These are phyloP conservation scores for Fusarium pininemorale DNA, from an alignment of 2,329 filamentous ascomycete species.

Conservation along the genomic window DNA sequence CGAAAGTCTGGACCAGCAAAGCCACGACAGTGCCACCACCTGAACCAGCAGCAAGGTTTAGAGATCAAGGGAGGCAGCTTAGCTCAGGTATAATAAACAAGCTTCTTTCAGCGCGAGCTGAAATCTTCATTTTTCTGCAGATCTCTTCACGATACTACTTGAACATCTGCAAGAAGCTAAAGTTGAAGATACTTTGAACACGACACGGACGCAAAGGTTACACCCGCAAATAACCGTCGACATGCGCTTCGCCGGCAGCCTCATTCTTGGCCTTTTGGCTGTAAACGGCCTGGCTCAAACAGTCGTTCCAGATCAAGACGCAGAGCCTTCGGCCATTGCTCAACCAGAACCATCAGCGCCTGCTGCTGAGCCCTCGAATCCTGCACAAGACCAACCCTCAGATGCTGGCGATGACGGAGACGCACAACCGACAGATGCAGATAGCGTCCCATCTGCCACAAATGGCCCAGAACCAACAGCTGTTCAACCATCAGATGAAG, in stretches of 20 bases:
- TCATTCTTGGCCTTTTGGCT: slow-evolving; percentile 27
- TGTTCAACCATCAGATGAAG: not conserved
- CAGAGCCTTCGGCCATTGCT: slow-evolving; percentile 13
- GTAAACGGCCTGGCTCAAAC: slow-evolving; percentile 28
- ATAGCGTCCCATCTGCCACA: slow-evolving; percentile 1
- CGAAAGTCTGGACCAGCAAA: slow-evolving; percentile 21
- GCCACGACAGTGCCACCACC: slow-evolving; percentile 28
- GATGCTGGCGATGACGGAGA: not conserved
- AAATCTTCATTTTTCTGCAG: not conserved
- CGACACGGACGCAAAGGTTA: not conserved
- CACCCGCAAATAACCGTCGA: not conserved
- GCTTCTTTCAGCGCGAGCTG: slow-evolving; percentile 1
- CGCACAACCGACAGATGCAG: not conserved
- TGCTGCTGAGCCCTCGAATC: slow-evolving; percentile 16
- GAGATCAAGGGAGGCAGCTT: slow-evolving; percentile 22
- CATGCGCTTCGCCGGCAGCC: slow-evolving; percentile 28
- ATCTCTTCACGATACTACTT: not conserved
- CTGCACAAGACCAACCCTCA: slow-evolving; percentile 1
- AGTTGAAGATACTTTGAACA: not conserved
- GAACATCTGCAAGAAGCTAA: not conserved
- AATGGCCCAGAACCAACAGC: slow-evolving; percentile 1
- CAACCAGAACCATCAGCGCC: slow-evolving; percentile 23
- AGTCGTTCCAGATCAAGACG: not conserved
- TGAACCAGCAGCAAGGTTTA: not conserved
- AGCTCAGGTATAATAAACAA: slow-evolving; percentile 12